Percentiles rank a stretch among this genome's conserved stretches.
These are phyloP conservation scores for Rheum nobile DNA, from an alignment of 148 eudicot species.

Conservation along the genomic window DNA sequence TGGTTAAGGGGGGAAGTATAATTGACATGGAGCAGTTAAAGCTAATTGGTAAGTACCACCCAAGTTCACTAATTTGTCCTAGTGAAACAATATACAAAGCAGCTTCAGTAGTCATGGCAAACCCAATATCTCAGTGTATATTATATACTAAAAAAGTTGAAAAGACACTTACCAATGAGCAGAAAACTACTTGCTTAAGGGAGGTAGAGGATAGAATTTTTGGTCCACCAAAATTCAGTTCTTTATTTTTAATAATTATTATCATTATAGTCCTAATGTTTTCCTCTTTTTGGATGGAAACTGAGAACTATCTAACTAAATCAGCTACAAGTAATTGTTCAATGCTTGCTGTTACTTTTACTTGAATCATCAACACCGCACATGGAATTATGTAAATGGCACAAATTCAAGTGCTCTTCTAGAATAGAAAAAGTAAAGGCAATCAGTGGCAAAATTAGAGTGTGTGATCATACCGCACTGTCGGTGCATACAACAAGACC, in stretches of 20 bases:
- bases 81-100: background rate
- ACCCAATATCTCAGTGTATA: background rate
- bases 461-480: constrained; percentile 65
- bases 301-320: background rate
- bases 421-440: background rate
- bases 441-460: background rate
- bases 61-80: background rate
- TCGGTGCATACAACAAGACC: constrained; percentile 96
- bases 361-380: background rate
- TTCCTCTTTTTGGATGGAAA: background rate
- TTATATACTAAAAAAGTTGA: background rate
- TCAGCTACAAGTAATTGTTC: background rate
- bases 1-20: background rate
- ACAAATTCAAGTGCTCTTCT: background rate
- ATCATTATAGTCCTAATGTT: background rate
- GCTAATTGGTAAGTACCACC: background rate
- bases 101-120: background rate
- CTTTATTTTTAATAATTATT: background rate
- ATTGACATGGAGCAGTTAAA: background rate
- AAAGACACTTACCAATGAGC: background rate
- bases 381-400: background rate
- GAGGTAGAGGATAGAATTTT: background rate
- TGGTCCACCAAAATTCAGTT: background rate
- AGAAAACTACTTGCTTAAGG: background rate
- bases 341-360: background rate